Percentiles rank a stretch among this genome's conserved stretches.
These are phyloP conservation scores for Pseudogymnoascus sp. DNA, from an alignment of 2,329 filamentous ascomycete species.

Conservation along the genomic window DNA sequence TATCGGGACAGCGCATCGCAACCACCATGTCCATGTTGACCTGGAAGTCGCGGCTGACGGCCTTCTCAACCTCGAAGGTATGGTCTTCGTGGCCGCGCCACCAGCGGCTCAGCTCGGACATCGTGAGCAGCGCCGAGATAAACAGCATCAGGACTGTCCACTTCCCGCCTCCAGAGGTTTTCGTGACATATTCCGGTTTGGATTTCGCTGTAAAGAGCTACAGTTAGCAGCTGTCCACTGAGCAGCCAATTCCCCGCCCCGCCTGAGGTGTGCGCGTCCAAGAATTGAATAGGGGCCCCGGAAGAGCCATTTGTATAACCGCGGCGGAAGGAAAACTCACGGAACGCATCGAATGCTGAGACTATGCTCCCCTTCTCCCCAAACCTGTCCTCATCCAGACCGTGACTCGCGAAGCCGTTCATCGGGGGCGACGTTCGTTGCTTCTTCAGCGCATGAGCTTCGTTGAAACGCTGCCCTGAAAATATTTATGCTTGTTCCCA, in stretches of 20 bases:
- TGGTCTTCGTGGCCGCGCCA: constrained; percentile 77
- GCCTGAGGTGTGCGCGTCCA: background rate
- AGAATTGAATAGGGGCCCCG: background rate
- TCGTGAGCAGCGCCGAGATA: constrained; percentile 66
- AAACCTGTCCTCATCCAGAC: constrained; percentile 72
- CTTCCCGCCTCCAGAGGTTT: constrained; percentile 79
- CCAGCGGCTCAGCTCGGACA: constrained; percentile 74
- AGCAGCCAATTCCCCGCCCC: background rate
- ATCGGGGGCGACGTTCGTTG: constrained; percentile 30
- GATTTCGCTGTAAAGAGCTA: constrained; percentile 63
- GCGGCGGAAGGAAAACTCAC: constrained; percentile 45
- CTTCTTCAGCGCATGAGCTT: constrained; percentile 6
- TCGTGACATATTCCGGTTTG: constrained; percentile 83
- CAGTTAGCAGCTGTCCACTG: background rate
- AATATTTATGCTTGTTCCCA: background rate
- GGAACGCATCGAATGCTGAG: constrained; percentile 93
- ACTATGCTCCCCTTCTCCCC: constrained; percentile 61
- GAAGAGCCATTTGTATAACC: background rate
- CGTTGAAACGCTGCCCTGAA: constrained; percentile 7
- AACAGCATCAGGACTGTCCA: constrained; percentile 80
- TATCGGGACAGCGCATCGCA: constrained; percentile 73
- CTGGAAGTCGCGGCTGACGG: constrained; percentile 77
- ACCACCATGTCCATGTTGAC: constrained; percentile 95
- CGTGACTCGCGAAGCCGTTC: constrained; percentile 68
- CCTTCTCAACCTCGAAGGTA: constrained; percentile 89